A percentile compares a stretch with the other conserved stretches of the same genome.
Conservation (phyloP, 331 rosid species). For the Acacia concinna region DNA sequence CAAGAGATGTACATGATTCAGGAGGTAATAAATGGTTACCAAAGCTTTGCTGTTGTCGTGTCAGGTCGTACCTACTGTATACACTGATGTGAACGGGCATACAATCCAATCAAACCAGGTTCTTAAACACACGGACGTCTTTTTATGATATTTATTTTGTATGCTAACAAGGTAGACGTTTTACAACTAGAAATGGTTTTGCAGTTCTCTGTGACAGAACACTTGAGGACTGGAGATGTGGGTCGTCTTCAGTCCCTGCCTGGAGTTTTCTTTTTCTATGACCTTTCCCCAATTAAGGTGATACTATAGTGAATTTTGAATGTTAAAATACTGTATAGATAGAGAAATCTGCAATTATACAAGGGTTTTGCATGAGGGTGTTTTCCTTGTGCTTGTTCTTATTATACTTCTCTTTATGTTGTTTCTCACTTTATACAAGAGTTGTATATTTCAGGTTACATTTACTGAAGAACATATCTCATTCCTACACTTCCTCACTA, state of each 20-base stretch:
- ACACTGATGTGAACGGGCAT: conserved; percentile 63
- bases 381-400: neutral
- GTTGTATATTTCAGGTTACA: conserved; percentile 68
- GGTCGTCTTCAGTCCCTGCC: conserved; percentile 70
- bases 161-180: neutral
- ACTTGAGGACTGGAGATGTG: conserved; percentile 52
- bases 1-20: neutral
- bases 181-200: conserved; percentile 25
- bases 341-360: conserved; percentile 13
- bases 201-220: conserved; percentile 85
- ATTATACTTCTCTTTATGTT: neutral
- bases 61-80: conserved; percentile 77
- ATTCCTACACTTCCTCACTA: conserved; percentile 92
- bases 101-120: conserved; percentile 78
- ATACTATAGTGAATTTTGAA: neutral
- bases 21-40: neutral
- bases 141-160: neutral
- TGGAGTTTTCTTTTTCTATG: conserved; percentile 76
- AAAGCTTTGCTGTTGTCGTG: neutral
- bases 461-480: conserved; percentile 82
- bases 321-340: conserved; percentile 2
- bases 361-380: neutral
- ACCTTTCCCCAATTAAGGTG: conserved; percentile 84
- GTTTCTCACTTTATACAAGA: neutral
- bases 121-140: neutral